Base-by-base conservation (phyloP, 148 eudicot genomes). In the Rhododendron mucronatum region DNA sequence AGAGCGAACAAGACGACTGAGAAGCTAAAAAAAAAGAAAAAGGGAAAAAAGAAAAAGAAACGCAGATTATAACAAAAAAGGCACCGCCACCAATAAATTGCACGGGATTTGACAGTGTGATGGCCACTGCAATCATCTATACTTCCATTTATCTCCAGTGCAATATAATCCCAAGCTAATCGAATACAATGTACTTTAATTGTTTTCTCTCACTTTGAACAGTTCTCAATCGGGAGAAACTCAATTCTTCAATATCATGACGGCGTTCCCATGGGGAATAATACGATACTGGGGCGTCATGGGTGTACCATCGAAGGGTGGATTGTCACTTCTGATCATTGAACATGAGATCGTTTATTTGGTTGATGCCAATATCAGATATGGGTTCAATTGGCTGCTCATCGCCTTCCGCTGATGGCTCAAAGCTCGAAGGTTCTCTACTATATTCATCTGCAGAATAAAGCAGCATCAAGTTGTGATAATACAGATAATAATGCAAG, bases 371-470 rank as follows among this genome's bases (percentile, higher is more conserved):
- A 77, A 94, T 88, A 83, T 96, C 98, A 30, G 94, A 94, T 83
- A 94, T 90, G 75, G 98, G 96, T 85, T 96, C 98, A 77, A 94
- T 96, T 26, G 95, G 94, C 81, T 84, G 98, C 81, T 96, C 94
- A 50, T 93, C 94, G 63, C 89, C 91, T 35, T 73, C 84, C 1
- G 48, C 81, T 3, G 86, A 83, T 48, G 89, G 86, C 59, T 86
- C 81, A 59, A 80, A 86, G 37, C 86, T 87, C 84, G 88, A 86
- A 55, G 94, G 93, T 41, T 96, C 96, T 88, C 96, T 92, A 87
- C 91, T 94, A 85, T 90, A 92, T 79, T 93, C 96, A 88, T 96
- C 98, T 96, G 92, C 88, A 78, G 55, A 77, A 81, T 15, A 85
- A 81, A 78, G 39, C 41, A 83, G 73, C 82, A 69, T 26, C 47